Base-by-base conservation (phyloP, 2,329 filamentous ascomycete genomes). In the Dendrostoma leiphaemia region DNA sequence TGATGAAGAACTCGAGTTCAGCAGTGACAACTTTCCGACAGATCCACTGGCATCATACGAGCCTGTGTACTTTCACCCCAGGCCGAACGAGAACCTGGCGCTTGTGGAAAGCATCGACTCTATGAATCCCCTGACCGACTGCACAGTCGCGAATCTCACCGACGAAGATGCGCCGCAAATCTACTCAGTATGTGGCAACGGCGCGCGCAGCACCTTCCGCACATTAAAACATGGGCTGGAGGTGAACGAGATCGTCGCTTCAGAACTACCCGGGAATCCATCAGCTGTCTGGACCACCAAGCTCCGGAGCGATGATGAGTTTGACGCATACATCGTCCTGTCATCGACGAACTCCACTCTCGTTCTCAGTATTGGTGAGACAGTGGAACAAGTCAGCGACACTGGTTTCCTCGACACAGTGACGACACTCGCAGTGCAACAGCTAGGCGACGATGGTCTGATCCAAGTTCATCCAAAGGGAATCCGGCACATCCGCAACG, bases 381-480 rank as follows among this genome's bases (percentile, higher is more conserved):
- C 92, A 1, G 94, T 99, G 0, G 92, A 97, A 68, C 91, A 97
- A 71, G 91, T 97, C 3, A 91, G 86, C 7, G 91, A 97, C 66
- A 96, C 92, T 9, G 91, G 93, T 0, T 97, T 99, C 66, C 75
- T 97, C 9, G 89, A 90, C 0, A 88, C 88, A 10, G 91, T 94
- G 8, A 87, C 92, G 2, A 99, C 95, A 0, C 76, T 99, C 15
- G 92, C 92, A 6, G 91, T 96, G 5, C 93, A 97, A 66, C 90
- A 97, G 64, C 86, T 99, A 47, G 95, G 94, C 38, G 91, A 97
- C 53, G 90, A 96, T 67, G 90, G 91, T 24, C 78, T 97, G 37
- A 85, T 99, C 17, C 94, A 99, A 68, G 90, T 99, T 6, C 92
- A 99, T 64, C 91, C 93, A n/a, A 92, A 92, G 66, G 94, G 94